Evolutionary conservation across 108 stramenopile genomes (phyloP), one percentile per base, ranked within the genome.

Genomic region (Pseudonitzschia pungens): DNA sequence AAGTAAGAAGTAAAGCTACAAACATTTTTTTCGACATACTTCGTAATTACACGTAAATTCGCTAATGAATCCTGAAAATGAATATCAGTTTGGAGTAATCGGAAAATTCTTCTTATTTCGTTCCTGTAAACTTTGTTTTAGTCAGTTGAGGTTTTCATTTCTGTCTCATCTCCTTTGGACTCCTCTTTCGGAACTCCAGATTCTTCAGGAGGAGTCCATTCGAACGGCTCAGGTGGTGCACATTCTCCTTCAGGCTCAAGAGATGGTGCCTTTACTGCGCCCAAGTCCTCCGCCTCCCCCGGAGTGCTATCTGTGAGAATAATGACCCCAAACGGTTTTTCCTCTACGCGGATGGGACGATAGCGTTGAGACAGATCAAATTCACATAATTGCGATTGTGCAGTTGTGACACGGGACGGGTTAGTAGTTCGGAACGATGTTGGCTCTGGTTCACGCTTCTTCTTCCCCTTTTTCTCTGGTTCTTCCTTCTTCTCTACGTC

Each of bases 301-400:
- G 95, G 92, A 15, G 91, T 89, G 27, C 87, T 89, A 75, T 96
- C 95, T 7, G 89, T 91, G 21, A 96, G 74, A 65, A 96, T 86
- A 31, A 96, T 83, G 40, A 96, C 92, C 24, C 95, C 95, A 70
- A 84, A 81, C 0, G 89, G 88, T 42, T 85, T 90, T 67, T 83
- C 92, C 56, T 84, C 86, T 0, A 87, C 79, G 26, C 90, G 87
- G 68, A 96, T 87, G 8, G 92, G 95, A 15, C 87, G 84, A 77
- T 94, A 96, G 14, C 95, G 83, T 71, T 96, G 95, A 10, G 81
- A 60, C 51, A 92, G 75, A 72, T 92, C 88, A 72, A 91, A 92
- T 57, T 66, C 80, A 68, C 95, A 94, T 22, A 86, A 69, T 12
- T 76, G 59, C 18, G 89, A 84, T 64, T 96, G 95, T 0, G 87